Evolutionary conservation across 2,329 filamentous ascomycete species (phyloP).

Genomic region (Beauveria varroae): DNA sequence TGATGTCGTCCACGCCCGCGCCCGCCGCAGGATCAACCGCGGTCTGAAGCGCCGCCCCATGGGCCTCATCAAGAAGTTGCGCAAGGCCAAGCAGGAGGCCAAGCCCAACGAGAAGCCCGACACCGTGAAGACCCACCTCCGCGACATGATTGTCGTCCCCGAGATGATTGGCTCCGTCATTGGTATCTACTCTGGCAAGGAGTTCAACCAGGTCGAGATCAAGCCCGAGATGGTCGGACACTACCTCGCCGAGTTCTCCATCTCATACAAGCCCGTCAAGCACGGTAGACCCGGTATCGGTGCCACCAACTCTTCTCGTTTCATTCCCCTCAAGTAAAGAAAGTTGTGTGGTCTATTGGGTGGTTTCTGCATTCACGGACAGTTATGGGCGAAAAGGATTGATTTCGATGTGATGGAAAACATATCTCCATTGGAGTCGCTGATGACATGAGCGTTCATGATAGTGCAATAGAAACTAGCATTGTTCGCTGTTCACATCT

Average conservation of each 20-base stretch:
- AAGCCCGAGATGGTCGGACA: slow-evolving; percentile 99
- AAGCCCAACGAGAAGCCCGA: slow-evolving; percentile 99
- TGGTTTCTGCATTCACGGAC: slow-evolving; percentile 52
- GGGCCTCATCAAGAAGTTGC: slow-evolving; percentile 99
- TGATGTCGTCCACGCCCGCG: slow-evolving; percentile 98
- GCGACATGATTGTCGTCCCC: slow-evolving; percentile 99
- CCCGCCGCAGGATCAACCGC: slow-evolving; percentile 98
- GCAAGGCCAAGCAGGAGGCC: slow-evolving; percentile 98
- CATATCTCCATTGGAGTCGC: slow-evolving; percentile 36
- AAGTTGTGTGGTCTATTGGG: slow-evolving; percentile 35
- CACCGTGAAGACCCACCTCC: slow-evolving; percentile 97
- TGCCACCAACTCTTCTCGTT: slow-evolving; percentile 99
- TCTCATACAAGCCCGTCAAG: slow-evolving; percentile 99
- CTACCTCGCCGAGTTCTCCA: slow-evolving; percentile 98
- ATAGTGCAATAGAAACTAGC: slow-evolving; percentile 35
- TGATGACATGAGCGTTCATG: slow-evolving; percentile 38
- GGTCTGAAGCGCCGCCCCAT: slow-evolving; percentile 99
- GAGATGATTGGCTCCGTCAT: slow-evolving; percentile 99
- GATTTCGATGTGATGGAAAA: slow-evolving; percentile 43
- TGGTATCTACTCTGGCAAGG: slow-evolving; percentile 99
- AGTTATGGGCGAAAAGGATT: slow-evolving; percentile 49
- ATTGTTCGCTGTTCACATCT: slow-evolving; percentile 24
- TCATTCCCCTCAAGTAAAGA: slow-evolving; percentile 99
- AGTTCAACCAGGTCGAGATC: slow-evolving; percentile 99
- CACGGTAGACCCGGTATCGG: slow-evolving; percentile 99